Base-by-base conservation (phyloP, 2,329 filamentous ascomycete species). In the Colletotrichum cereale region DNA sequence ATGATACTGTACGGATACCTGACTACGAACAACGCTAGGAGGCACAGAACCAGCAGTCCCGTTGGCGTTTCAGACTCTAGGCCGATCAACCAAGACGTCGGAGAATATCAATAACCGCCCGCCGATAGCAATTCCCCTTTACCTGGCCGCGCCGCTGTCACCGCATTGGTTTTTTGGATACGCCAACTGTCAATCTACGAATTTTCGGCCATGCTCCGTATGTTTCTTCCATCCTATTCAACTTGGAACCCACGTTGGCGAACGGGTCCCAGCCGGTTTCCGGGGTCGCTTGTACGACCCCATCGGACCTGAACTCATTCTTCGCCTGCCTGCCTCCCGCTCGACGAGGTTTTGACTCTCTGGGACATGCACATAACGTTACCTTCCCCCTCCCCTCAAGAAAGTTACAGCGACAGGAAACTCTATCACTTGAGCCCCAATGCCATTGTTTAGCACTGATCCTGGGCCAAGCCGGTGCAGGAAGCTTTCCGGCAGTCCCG, bases 381-480 rank as follows among this genome's bases (percentile, higher is more conserved):
- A 7, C 36, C 12, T 40, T 60, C 26, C 24, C 40, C 7, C 42
- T 10, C 2, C 3, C 57, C 3, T 26, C n/a, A n/a, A 14, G 14
- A 62, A 50, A 26, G n/a, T 48, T 62, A 50, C 58, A 48, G 44
- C 47, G 31, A 36, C 16, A 50, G 16, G 31, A 50, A 62, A 62
- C 42, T 62, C 58, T 62, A 26, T 36, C 16, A 24, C 31, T 31
- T 21, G 16, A n/a, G 48, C 14, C n/a, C 4, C 31, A 34, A 61
- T 61, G 58, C 58, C 42, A 47, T 61, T 44, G 42, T 24, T 38
- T 10, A 18, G 31, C 58, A 55, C 40, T 61, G 42, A 48, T 34
- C 29, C 57, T 44, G 12, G 58, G 21, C n/a, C n/a, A 26, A 5
- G 26, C 26, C 14, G 38, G 36, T 18, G 26, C 4, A 24, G 21